Evolutionary conservation across 2,329 filamentous ascomycete genomes (phyloP).

Genomic region (Cercospora berteroae): DNA sequence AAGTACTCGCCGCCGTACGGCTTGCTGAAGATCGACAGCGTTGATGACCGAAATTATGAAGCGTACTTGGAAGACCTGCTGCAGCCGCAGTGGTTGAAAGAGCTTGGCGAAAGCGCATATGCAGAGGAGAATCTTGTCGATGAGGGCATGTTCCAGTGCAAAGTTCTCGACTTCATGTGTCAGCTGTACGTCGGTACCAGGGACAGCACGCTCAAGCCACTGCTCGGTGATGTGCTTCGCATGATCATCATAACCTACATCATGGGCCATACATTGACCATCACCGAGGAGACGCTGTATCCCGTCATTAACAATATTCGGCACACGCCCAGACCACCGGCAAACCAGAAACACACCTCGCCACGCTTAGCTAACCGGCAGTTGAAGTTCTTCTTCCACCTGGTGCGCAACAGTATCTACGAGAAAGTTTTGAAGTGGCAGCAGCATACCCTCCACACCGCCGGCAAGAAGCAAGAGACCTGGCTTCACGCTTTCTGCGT

Average conservation of each 20-base stretch:
- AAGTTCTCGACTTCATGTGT: conserved; percentile 44
- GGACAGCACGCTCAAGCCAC: conserved; percentile 38
- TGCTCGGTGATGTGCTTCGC: conserved; percentile 46
- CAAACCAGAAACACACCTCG: conserved; percentile 29
- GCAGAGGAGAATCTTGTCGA: conserved; percentile 43
- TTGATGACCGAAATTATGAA: conserved; percentile 47
- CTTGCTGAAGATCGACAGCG: conserved; percentile 45
- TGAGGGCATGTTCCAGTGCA: conserved; percentile 43
- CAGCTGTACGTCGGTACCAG: conserved; percentile 31
- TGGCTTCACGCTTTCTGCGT: conserved; percentile 50
- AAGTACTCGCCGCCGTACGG: conserved; percentile 49
- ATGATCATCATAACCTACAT: conserved; percentile 51
- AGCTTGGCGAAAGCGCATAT: conserved; percentile 46
- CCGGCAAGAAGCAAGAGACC: conserved; percentile 42
- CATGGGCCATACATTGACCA: conserved; percentile 49
- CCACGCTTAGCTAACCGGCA: conserved; percentile 51
- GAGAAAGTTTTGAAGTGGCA: conserved; percentile 47
- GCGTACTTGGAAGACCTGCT: conserved; percentile 47
- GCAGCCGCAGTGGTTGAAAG: conserved; percentile 40
- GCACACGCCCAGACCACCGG: conserved; percentile 35
- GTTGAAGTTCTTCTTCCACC: conserved; percentile 51
- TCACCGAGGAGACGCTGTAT: conserved; percentile 42
- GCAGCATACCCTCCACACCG: conserved; percentile 48
- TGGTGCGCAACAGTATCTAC: conserved; percentile 45
- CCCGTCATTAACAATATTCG: conserved; percentile 42